These are phyloP conservation scores for Skeletonema costatum DNA, from an alignment of 108 stramenopile species.

Conservation along the genomic window DNA sequence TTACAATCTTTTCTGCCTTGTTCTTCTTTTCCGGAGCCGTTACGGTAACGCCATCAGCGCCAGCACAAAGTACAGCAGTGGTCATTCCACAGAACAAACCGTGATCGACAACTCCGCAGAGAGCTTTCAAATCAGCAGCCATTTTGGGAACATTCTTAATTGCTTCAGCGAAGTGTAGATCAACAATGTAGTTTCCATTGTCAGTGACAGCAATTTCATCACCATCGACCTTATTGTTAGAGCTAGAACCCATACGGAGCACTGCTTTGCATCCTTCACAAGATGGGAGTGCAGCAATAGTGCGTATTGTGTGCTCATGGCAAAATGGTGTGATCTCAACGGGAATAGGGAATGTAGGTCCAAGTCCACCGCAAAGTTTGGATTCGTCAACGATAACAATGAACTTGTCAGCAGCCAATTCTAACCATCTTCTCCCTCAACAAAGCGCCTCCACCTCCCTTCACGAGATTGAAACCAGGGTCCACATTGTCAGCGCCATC, in stretches of 20 bases:
- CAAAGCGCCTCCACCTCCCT: conserved; percentile 97
- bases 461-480: conserved; percentile 93
- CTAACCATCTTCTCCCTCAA: conserved; percentile 95
- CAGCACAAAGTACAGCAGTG: conserved; percentile 96
- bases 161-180: conserved; percentile 94
- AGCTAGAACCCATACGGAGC: conserved; percentile 82
- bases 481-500: conserved; percentile 99
- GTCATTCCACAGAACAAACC: conserved; percentile 98
- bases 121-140: conserved; percentile 89
- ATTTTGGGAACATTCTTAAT: conserved; percentile 88
- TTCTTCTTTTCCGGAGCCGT: conserved; percentile 45
- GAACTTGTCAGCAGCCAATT: conserved; percentile 86
- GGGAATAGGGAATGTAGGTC: conserved; percentile 94
- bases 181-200: conserved; percentile 99
- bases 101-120: conserved; percentile 97
- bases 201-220: conserved; percentile 98
- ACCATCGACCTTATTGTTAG: conserved; percentile 85
- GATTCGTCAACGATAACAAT: conserved; percentile 96
- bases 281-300: conserved; percentile 85
- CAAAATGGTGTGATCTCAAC: conserved; percentile 98
- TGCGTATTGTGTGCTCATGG: conserved; percentile 94
- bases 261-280: conserved; percentile 89
- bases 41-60: conserved; percentile 91
- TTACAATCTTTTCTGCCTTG: not conserved
- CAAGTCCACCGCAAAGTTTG: conserved; percentile 94